Percentiles rank a stretch among this genome's conserved stretches.
phyloP scores from a whole-genome alignment of 2,329 filamentous ascomycete genomes.

The Arthroderma sp. region DNA sequence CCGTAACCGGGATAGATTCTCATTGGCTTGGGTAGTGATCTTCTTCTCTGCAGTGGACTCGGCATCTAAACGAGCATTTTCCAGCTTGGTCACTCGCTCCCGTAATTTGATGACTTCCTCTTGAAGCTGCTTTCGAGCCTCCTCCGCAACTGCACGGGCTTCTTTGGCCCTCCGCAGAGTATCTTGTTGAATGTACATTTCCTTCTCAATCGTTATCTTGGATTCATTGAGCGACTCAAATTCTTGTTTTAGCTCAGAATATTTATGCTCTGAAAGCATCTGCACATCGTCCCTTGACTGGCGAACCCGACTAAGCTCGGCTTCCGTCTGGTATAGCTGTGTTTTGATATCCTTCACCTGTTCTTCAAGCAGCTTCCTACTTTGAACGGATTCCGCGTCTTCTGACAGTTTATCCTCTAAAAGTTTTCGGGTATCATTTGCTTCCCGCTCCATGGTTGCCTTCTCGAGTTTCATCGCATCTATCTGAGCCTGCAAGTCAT shows the following conservation, averaged over 20 bases:
- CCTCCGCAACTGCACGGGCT: slow-evolving; percentile 64
- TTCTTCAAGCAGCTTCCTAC: slow-evolving; percentile 66
- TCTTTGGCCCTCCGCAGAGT: slow-evolving; percentile 75
- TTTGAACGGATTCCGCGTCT: slow-evolving; percentile 71
- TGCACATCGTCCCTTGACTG: slow-evolving; percentile 92
- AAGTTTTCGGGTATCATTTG: slow-evolving; percentile 71
- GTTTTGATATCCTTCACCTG: slow-evolving; percentile 81
- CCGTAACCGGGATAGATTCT: slow-evolving; percentile 63
- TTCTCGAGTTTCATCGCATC: slow-evolving; percentile 78
- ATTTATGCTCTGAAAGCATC: slow-evolving; percentile 80
- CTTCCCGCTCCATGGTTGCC: slow-evolving; percentile 72
- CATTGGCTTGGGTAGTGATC: slow-evolving; percentile 62
- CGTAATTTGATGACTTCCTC: slow-evolving; percentile 70
- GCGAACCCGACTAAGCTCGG: slow-evolving; percentile 77
- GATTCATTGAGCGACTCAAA: slow-evolving; percentile 78
- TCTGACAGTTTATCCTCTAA: slow-evolving; percentile 82
- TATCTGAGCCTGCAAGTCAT: slow-evolving; percentile 75
- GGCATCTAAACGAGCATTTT: slow-evolving; percentile 72
- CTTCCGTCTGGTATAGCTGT: slow-evolving; percentile 71
- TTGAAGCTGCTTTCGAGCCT: slow-evolving; percentile 79
- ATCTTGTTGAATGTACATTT: slow-evolving; percentile 92
- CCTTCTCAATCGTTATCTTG: slow-evolving; percentile 96
- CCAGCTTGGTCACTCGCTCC: slow-evolving; percentile 68
- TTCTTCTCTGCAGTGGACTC: slow-evolving; percentile 69
- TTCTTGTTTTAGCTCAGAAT: slow-evolving; percentile 66